Base-by-base conservation (phyloP, 2,329 filamentous ascomycete genomes). In the Colletotrichum spaethianum region DNA sequence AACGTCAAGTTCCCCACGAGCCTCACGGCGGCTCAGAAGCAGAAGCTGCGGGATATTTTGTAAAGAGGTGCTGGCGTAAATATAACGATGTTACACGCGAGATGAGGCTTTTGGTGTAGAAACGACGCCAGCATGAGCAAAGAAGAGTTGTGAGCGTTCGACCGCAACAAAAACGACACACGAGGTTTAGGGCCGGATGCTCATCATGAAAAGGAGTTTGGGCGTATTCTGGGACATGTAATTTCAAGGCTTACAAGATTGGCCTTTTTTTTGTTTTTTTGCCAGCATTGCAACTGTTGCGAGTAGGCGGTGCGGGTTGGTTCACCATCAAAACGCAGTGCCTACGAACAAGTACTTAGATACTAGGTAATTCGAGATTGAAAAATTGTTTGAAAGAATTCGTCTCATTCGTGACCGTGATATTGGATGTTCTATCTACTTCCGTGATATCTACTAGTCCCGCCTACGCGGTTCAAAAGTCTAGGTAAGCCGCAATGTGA, bases 1-100 rank as follows among this genome's bases (percentile, higher is more conserved):
- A 96, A 96, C 79, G 95, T 99, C 81, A 95, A 94, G 80, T 98
- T 98, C 85, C 96, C 96, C 0, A 92, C 91, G 3, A 92, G 83
- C 50, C 83, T 99, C 82, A 96, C 94, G 4, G 69, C 88, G 9
- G 85, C 88, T 5, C 96, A 98, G 84, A 98, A 98, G 87, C 85
- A 91, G 75, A 88, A 93, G 80, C 83, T 99, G 75, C 93, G 89
- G 83, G 92, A 95, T 77, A 93, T 98, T 77, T 85, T 99, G 75
- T 92, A 81, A 84, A 26, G 18, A 33, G 31, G 14, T 26, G 31
- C n/a, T 12, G 46, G 44, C 52, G 5, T 26, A 42, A 8, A n/a
- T 18, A 9, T 14, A 28, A 33, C n/a, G 31, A 42, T 28, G 26
- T 26, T 40, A 3, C 53, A 40, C 31, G 20, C 40, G 46, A 38